Evolutionary conservation across 169 alveolate species (phyloP).

Genomic region (Plasmodium berghei): DNA sequence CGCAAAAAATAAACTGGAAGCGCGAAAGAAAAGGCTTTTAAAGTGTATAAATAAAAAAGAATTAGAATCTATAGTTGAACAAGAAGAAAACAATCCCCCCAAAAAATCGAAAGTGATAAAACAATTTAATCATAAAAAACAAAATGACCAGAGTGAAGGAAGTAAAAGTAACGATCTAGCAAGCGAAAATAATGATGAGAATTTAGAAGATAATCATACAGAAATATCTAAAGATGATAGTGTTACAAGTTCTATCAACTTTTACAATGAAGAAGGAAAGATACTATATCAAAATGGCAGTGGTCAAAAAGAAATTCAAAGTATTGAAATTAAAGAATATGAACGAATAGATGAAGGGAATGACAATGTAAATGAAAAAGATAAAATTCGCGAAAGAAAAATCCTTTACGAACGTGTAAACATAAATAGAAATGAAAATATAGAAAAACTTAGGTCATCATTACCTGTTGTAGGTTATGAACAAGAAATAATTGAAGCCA

Average conservation of each 20-base stretch:
- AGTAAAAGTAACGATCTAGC: not conserved
- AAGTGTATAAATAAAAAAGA: conserved; percentile 31
- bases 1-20: conserved; percentile 41
- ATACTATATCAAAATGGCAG: not conserved
- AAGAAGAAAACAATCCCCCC: not conserved
- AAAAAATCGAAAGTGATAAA: conserved; percentile 26
- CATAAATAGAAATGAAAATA: conserved; percentile 80
- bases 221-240: not conserved
- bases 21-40: conserved; percentile 48
- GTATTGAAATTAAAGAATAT: not conserved
- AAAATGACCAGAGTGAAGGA: not conserved
- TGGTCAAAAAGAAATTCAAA: not conserved
- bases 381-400: conserved; percentile 25
- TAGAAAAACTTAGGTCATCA: conserved; percentile 84
- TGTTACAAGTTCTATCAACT: not conserved
- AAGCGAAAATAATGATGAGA: not conserved
- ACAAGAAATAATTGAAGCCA: conserved; percentile 93
- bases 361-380: not conserved
- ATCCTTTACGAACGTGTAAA: conserved; percentile 65
- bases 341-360: not conserved
- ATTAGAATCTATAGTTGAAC: not conserved
- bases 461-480: conserved; percentile 92
- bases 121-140: conserved; percentile 4
- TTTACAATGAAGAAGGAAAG: not conserved
- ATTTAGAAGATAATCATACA: not conserved